Evolutionary conservation across 1,284 basidiomycete species (phyloP), one percentile per base, ranked within the genome.

Genomic region (Papiliotrema flavescens): DNA sequence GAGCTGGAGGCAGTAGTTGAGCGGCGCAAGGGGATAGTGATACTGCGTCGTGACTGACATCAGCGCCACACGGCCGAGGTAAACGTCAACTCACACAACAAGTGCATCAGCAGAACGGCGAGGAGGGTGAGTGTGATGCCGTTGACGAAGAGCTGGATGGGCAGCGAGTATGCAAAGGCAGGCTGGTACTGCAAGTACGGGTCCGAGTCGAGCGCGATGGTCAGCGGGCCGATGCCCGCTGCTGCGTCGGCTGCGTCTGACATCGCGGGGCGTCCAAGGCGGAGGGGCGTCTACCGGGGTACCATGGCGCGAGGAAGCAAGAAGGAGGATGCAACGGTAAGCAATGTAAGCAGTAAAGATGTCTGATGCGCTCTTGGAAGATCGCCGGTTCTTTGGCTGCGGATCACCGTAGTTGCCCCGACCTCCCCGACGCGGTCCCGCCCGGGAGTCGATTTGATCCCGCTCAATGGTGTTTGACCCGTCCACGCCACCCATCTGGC

Each of bases 1-100:
- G 14, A 96, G 75, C 73, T 98, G 95, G 28, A 98, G 84, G 55
- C 85, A 79, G 74, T 89, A 98, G 80, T 98, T 98, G 67, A 89
- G 82, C 13, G 86, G 87, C 1, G 92, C 91, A 40, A 98, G 86
- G 0, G 92, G 91, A 81, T 89, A 91, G 76, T 98, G 95, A 67
- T 97, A 98, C 71, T 94, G 90, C 0, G 88, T 88, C 19, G 96
- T 98, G 78, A 98, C 73, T 74, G 2, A 2, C n/a, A 19, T 46
- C 15, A 39, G 34, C 23, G 47, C 37, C 8, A 15, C 35, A 40
- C 14, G 20, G 9, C 20, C 34, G 9, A 3, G n/a, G 22, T 13
- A 7, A 26, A 34, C n/a, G 37, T 2, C 19, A 2, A 63, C 71
- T 54, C 54, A 74, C 73, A 98, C 56, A 93, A 75, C 57, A 98